Evolutionary conservation across 345 rosid genomes (phyloP).

Genomic region (Tarenaya hassleriana): DNA sequence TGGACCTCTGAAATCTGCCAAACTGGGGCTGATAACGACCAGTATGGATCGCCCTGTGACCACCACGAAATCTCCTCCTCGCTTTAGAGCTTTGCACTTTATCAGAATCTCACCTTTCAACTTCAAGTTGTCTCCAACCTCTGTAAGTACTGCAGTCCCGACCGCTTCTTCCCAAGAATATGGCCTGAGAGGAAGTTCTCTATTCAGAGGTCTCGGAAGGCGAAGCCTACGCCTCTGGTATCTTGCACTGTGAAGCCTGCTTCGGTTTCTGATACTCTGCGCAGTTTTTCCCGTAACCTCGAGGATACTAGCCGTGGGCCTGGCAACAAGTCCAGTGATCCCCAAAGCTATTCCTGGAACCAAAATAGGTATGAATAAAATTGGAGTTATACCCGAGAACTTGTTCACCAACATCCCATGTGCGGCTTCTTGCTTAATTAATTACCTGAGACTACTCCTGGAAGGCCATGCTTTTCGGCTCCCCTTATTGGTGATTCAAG

Average conservation of each 20-base stretch:
- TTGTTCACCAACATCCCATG: slow-evolving; percentile 6
- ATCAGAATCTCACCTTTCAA: slow-evolving; percentile 55
- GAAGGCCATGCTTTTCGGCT: slow-evolving; percentile 92
- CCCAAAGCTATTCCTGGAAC: slow-evolving; percentile 77
- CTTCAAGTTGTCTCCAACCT: slow-evolving; percentile 51
- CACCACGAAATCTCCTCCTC: slow-evolving; percentile 59
- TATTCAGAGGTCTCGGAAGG: slow-evolving; percentile 70
- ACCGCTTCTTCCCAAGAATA: slow-evolving; percentile 95
- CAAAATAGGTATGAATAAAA: slow-evolving; percentile 10
- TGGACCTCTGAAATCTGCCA: slow-evolving; percentile 55
- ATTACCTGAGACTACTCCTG: slow-evolving; percentile 88
- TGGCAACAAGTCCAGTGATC: slow-evolving; percentile 90
- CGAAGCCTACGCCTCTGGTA: slow-evolving; percentile 53
- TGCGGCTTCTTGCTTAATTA: slow-evolving; percentile 22
- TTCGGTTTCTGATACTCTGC: slow-evolving; percentile 83
- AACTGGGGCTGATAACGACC: slow-evolving; percentile 54
- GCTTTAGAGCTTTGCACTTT: slow-evolving; percentile 65
- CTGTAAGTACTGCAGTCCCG: slow-evolving; percentile 62
- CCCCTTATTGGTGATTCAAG: slow-evolving; percentile 88
- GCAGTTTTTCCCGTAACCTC: slow-evolving; percentile 94
- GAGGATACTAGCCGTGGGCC: slow-evolving; percentile 93
- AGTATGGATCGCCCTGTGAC: slow-evolving; percentile 58
- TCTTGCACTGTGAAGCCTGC: slow-evolving; percentile 55
- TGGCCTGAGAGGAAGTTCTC: slow-evolving; percentile 74
- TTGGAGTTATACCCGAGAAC: slow-evolving; percentile 7